Evolutionary conservation across 2,329 filamentous ascomycete species (phyloP), one percentile per base, ranked within the genome.

Genomic region (Magnaporthales sp.): DNA sequence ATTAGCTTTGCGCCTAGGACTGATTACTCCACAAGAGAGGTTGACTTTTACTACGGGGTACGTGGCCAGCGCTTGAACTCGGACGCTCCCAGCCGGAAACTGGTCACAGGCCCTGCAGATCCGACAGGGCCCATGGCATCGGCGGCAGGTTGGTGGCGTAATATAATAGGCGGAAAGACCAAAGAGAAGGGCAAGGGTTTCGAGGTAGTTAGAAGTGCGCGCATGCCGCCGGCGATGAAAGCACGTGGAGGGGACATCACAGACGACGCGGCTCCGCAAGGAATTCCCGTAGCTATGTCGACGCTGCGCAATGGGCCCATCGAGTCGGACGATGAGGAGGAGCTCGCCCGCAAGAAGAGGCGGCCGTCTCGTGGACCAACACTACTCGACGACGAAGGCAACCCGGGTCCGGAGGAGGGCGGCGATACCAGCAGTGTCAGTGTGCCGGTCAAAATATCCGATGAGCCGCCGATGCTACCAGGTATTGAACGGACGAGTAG

Each of bases 181-280:
- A 97, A 97, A 74, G 94, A 97, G 70, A 96, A 96, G 77, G 89
- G 90, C 70, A 98, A 98, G 77, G 95, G 95, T 0, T 99, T 99
- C 71, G 95, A 98, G 76, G 95, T 99, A 5, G 94, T 99, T 19
- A 83, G 95, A 73, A 97, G 93, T 75, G 87, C 92, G 8, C 86
- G 93, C 66, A 93, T 95, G 80, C 93, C 93, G 2, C 89, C 91
- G 7, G 88, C 89, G 67, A 90, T 92, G 81, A 84, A 83, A 69
- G 79, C 80, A 70, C 81, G 76, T 73, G 83, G 78, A 30, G 79
- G 83, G 10, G 82, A 85, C 31, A 84, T 87, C 67, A 87, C 85
- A 56, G 82, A 89, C 67, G 90, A 91, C 65, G 85, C 87, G 0
- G 91, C 85, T 1, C 86, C 86, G 0, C 85, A 89, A 71, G 87